Conservation (phyloP, 768 basidiomycete species). For the Asterophora parasitica region DNA sequence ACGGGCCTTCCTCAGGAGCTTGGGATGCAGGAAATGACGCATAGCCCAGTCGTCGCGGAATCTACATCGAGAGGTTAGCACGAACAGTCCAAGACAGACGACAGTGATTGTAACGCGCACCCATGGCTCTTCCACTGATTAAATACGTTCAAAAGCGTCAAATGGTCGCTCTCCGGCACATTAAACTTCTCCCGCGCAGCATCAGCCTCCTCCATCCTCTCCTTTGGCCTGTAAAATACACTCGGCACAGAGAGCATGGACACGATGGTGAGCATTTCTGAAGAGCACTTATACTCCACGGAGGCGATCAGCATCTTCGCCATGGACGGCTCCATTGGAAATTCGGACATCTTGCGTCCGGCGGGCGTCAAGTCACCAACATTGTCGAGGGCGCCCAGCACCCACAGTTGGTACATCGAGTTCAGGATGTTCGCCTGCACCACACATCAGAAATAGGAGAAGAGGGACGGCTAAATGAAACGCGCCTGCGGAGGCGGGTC, state of each 20-base stretch:
- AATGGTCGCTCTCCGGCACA: conserved; percentile 96
- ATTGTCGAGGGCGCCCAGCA: conserved; percentile 95
- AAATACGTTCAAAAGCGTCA: conserved; percentile 94
- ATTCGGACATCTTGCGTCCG: conserved; percentile 97
- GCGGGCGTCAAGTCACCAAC: conserved; percentile 91
- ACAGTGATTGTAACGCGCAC: conserved; percentile 44
- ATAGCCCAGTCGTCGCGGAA: conserved; percentile 94
- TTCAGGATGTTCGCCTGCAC: conserved; percentile 90
- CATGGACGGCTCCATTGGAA: conserved; percentile 99
- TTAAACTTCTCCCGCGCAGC: conserved; percentile 98
- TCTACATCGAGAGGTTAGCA: conserved; percentile 33
- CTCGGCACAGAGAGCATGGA: conserved; percentile 98
- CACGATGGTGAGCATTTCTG: conserved; percentile 97
- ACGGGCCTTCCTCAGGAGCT: conserved; percentile 88
- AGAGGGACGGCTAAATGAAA: neutral
- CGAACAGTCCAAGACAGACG: neutral
- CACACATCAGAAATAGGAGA: neutral
- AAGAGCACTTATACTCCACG: conserved; percentile 89
- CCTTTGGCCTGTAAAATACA: conserved; percentile 96
- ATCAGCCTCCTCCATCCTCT: conserved; percentile 96
- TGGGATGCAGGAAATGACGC: conserved; percentile 95
- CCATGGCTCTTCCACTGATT: conserved; percentile 97
- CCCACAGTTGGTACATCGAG: conserved; percentile 99
- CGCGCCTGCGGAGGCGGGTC: conserved; percentile 97
- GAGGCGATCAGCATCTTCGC: conserved; percentile 98